Evolutionary conservation across 306 rosid genomes (phyloP), one percentile per base, ranked within the genome.

Genomic region (Cucumis cinereus): DNA sequence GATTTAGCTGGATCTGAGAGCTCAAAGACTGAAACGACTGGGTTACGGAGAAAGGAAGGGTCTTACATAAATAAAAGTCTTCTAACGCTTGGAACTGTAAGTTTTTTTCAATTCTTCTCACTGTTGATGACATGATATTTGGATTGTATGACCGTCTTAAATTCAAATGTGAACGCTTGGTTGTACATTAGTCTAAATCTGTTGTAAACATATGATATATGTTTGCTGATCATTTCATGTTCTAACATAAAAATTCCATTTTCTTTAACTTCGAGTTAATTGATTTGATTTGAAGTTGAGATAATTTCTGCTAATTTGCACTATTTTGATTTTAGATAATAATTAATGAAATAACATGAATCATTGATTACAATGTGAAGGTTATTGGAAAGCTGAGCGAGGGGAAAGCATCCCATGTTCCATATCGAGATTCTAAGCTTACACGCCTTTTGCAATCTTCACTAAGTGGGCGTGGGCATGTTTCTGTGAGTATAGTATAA

Each of bases 1-100:
- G 99, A 95, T 90, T 83, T 95, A 75, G 99, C 99, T 79, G 99
- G 99, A 81, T 95, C 99, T 78, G 99, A 95, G 90, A 95, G 99
- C 90, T 95, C 99, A 6, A 95, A 95, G 88, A 90, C 98, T 20
- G 99, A 95, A 84, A 95, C 99, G 14, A 95, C 98, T 84, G 99
- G 99, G 57, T 83, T 95, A 69, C 84, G 98, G 78, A 89, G 99
- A 82, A 95, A 95, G 87, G 99, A 95, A 80, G 99, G 99, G 82
- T 90, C 99, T 78, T 95, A 95, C 86, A 95, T 95, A 79, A 95
- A 95, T 83, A 95, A 95, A 88, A 95, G 99, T 81, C 98, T 95
- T 77, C 81, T 95, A 81, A 95, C 99, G 38, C 99, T 95, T 84
- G 99, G 99, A 90, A 95, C 99, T 61, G 99, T 95, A 87, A 33